Base-by-base conservation (phyloP, 805 yeast genomes). In the Tetrapisispora nanseiensis region DNA sequence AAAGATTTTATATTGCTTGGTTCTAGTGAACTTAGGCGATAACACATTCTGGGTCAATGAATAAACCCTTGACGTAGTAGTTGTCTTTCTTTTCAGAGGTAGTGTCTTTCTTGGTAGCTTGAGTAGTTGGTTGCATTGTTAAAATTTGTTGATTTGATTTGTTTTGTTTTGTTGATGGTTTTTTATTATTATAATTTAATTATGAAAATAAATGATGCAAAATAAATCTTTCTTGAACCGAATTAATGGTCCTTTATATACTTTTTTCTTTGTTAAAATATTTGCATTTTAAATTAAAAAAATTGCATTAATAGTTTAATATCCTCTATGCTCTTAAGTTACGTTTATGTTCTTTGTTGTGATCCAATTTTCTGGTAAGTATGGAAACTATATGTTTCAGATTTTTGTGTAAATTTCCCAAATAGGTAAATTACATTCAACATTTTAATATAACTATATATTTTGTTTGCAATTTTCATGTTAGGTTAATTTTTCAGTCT, bases 41-140 rank as follows among this genome's bases (percentile, higher is more conserved):
- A 19, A 55, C 55, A 47, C 61, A 56, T 32, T 46, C 49, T 33
- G 55, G 55, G 29, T 49, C 51, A 43, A 49, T 50, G 44, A 38
- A 48, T 24, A 46, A 33, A 36, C 57, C 58, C 24, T 39, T 44
- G 32, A 54, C 41, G 37, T 49, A 48, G 38, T 44, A 57, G 48
- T 54, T 55, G 37, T 57, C 61, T 37, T 53, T 53, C 44, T 48
- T 52, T 39, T 55, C 59, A 15, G 50, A 35, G 19, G 51, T 39
- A 44, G 43, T 53, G 44, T 54, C 45, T 37, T 56, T 53, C 40
- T 51, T 47, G 33, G 55, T 46, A 30, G 59, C 57, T 39, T 54
- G 51, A 30, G 51, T 43, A 43, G 55, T 44, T 51, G 61, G 58
- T 52, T 53, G 59, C 61, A 56, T 55, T 39, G 33, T 43, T 41